A percentile compares a stretch with the other conserved stretches of the same genome.
phyloP scores from a whole-genome alignment of 805 yeast species.

The Kodamaea nitidulidarum region DNA sequence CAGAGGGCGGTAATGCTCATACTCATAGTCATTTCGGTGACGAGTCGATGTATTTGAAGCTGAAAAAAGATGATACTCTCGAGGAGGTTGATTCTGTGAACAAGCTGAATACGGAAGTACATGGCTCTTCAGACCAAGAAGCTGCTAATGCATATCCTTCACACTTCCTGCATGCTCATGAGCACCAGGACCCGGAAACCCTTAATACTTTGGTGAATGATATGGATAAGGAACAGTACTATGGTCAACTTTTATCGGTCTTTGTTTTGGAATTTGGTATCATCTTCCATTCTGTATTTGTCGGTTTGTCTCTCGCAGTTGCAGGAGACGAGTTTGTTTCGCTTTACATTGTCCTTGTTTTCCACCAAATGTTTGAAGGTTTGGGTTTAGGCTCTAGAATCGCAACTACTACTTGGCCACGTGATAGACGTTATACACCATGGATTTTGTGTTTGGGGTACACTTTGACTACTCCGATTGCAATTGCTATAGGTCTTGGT shows the following conservation, averaged over 20 bases:
- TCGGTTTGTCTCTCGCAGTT: constrained; percentile 74
- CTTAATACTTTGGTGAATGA: constrained; percentile 33
- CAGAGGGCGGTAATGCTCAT: constrained; percentile 18
- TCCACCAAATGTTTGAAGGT: constrained; percentile 84
- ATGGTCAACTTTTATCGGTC: constrained; percentile 54
- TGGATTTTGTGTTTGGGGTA: constrained; percentile 31
- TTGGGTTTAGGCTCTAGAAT: constrained; percentile 79
- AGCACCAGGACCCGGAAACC: constrained; percentile 43
- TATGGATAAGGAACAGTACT: constrained; percentile 42
- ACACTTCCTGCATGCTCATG: constrained; percentile 43
- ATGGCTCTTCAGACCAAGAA: neutral
- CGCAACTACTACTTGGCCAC: constrained; percentile 57
- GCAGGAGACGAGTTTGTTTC: constrained; percentile 73
- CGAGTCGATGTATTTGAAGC: constrained; percentile 26
- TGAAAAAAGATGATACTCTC: constrained; percentile 15
- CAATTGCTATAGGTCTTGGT: constrained; percentile 36
- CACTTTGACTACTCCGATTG: constrained; percentile 30
- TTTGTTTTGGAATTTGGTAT: constrained; percentile 75
- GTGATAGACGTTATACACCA: constrained; percentile 44
- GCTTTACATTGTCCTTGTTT: constrained; percentile 63
- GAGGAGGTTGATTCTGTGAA: constrained; percentile 12
- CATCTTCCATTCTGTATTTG: constrained; percentile 76
- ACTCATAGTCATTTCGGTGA: constrained; percentile 48
- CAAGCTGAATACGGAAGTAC: constrained; percentile 13
- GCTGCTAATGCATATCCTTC: constrained; percentile 25